Evolutionary conservation across 2,329 filamentous ascomycete species (phyloP).

Genomic region (Trichothecium sympodiale): DNA sequence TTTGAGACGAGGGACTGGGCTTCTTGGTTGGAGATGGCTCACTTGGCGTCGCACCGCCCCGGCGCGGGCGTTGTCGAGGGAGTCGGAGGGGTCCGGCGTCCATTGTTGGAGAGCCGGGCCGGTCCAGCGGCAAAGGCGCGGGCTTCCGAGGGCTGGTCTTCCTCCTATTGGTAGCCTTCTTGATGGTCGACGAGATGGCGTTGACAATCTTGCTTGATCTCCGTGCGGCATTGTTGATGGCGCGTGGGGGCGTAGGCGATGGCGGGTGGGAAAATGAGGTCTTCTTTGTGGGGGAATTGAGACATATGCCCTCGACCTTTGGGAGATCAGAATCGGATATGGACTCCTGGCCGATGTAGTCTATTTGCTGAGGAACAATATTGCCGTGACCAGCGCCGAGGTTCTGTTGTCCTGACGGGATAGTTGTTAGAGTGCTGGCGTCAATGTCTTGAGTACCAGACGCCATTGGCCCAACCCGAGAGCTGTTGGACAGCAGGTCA

Average conservation of each 20-base stretch:
- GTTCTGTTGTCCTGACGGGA: background rate
- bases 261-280: conserved; percentile 18
- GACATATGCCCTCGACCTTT: conserved; percentile 34
- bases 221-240: conserved; percentile 4
- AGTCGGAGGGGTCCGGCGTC: conserved; percentile 19
- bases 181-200: conserved; percentile 28
- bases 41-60: conserved; percentile 12
- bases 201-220: conserved; percentile 21
- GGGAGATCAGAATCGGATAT: conserved; percentile 38
- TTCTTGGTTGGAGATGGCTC: conserved; percentile 11
- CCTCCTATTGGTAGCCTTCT: conserved; percentile 25
- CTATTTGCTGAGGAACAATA: conserved; percentile 8
- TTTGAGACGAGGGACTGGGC: conserved; percentile 3
- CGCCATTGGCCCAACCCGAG: conserved; percentile 14
- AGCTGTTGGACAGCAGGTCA: conserved; percentile 23
- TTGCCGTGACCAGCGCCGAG: conserved; percentile 1
- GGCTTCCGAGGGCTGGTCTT: conserved; percentile 14
- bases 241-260: conserved; percentile 20
- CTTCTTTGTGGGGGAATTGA: conserved; percentile 23
- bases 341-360: conserved; percentile 20
- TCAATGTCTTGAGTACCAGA: conserved; percentile 18
- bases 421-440: conserved; percentile 15
- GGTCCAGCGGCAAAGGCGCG: conserved; percentile 6
- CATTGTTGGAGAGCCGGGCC: conserved; percentile 19
- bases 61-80: conserved; percentile 18